These are phyloP conservation scores for Fagopyrum tataricum DNA, from an alignment of 148 eudicot species.

Conservation along the genomic window DNA sequence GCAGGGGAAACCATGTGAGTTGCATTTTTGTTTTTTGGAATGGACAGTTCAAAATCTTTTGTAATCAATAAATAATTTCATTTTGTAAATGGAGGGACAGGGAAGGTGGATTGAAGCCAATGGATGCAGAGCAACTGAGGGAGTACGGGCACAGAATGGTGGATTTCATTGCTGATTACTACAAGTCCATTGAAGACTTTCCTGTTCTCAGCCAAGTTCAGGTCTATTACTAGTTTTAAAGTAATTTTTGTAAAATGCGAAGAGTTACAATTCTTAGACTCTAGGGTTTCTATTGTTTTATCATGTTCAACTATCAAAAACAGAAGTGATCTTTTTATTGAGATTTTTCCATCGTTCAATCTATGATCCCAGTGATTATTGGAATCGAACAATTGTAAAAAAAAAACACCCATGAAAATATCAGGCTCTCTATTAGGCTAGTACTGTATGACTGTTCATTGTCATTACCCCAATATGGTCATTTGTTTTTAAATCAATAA, in stretches of 20 bases:
- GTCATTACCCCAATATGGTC: background rate
- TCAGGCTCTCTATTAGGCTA: background rate
- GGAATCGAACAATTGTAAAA: background rate
- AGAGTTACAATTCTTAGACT: background rate
- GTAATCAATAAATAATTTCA: background rate
- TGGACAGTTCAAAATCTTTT: background rate
- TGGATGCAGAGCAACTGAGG: conserved; percentile 84
- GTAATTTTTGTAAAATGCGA: background rate
- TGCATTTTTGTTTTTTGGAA: background rate
- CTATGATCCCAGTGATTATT: background rate
- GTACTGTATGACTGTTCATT: background rate
- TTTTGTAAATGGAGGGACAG: conserved; percentile 20
- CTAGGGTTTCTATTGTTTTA: background rate
- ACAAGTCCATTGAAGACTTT: conserved; percentile 65
- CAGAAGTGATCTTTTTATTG: background rate
- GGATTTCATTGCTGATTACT: conserved; percentile 95
- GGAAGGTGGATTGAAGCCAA: conserved; percentile 68
- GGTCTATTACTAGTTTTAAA: conserved; percentile 13
- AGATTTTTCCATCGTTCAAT: background rate
- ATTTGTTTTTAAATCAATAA: background rate
- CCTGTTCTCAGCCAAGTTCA: conserved; percentile 81
- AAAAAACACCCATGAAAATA: background rate
- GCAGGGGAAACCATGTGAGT: conserved; percentile 3
- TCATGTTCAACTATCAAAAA: background rate
- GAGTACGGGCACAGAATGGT: conserved; percentile 85